Percentiles rank a stretch among this genome's conserved stretches.
phyloP scores from a whole-genome alignment of 2,329 filamentous ascomycete species.

The Penicillium capsulatum region DNA sequence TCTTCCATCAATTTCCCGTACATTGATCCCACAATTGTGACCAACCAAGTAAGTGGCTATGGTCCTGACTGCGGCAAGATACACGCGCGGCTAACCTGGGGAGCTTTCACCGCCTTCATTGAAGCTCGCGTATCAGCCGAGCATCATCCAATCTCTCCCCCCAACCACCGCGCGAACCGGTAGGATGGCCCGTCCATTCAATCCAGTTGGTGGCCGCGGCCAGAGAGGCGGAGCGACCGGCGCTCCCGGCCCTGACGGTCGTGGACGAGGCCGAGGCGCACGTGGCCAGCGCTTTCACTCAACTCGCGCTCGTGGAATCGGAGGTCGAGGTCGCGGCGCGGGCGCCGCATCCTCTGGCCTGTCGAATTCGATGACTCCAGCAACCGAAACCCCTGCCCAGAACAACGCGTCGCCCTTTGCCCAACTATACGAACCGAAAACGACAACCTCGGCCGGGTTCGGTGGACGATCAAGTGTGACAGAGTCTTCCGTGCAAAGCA shows the following conservation, averaged over 20 bases:
- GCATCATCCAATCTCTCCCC: constrained; percentile 5
- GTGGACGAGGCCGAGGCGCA: constrained; percentile 26
- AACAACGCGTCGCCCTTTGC: constrained; percentile 24
- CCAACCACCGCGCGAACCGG: constrained; percentile 2
- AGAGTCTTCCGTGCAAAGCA: constrained; percentile 21
- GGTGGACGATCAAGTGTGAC: constrained; percentile 13
- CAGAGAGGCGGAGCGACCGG: constrained; percentile 24
- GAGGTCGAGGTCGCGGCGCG: constrained; percentile 22
- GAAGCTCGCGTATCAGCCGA: constrained; percentile 12
- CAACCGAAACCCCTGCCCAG: background rate
- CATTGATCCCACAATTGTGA: too few species aligned
- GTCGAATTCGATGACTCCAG: constrained; percentile 6
- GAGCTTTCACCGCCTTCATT: constrained; percentile 7
- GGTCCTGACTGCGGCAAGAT: too few species aligned
- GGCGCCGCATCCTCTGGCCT: constrained; percentile 16
- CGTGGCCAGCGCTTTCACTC: constrained; percentile 8
- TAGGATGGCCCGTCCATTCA: constrained; percentile 32
- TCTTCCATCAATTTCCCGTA: too few species aligned
- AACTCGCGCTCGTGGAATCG: background rate
- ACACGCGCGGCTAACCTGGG: constrained; percentile 13
- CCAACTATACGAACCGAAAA: constrained; percentile 21
- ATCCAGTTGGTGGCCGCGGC: constrained; percentile 24
- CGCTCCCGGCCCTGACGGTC: constrained; percentile 14
- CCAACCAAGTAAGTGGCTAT: too few species aligned
- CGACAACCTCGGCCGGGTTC: constrained; percentile 11